Evolutionary conservation across 1,284 basidiomycete genomes (phyloP).

Genomic region (Gomphus sp.): DNA sequence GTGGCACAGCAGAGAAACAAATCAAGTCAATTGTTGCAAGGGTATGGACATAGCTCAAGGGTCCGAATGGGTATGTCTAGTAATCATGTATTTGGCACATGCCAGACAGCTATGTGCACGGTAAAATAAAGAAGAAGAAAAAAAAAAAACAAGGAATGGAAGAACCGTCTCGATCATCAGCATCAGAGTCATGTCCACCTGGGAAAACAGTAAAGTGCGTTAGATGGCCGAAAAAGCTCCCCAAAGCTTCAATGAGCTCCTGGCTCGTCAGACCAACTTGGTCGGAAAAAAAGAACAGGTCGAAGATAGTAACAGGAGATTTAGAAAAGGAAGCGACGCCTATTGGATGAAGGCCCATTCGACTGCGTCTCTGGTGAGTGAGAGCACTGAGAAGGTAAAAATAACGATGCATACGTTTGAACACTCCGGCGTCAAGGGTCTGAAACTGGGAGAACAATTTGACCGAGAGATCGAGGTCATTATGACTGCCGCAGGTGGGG

Average conservation of each 20-base stretch:
- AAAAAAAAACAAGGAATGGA: background rate
- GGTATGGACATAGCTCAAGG: background rate
- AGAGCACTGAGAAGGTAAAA: background rate
- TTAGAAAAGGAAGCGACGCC: background rate
- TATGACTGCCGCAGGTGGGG: conserved; percentile 61
- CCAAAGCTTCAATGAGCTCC: background rate
- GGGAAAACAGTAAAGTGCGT: background rate
- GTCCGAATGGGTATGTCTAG: background rate
- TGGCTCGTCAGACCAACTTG: too few relatives aligned
- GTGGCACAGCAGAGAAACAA: background rate
- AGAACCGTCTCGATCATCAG: background rate
- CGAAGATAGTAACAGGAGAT: background rate
- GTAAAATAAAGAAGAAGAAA: background rate
- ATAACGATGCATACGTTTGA: conserved; percentile 41
- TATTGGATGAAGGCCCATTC: background rate
- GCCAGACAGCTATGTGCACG: background rate
- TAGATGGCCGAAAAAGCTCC: background rate
- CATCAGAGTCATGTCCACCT: conserved; percentile 3
- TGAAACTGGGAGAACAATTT: conserved; percentile 64
- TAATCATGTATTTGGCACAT: background rate
- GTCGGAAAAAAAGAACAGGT: background rate
- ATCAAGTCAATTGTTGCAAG: background rate
- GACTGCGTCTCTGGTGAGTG: background rate
- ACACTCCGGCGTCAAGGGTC: conserved; percentile 41
- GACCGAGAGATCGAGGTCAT: conserved; percentile 77